Base-by-base conservation (phyloP, 768 basidiomycete species). In the Lactifluus hygrophoroides region DNA sequence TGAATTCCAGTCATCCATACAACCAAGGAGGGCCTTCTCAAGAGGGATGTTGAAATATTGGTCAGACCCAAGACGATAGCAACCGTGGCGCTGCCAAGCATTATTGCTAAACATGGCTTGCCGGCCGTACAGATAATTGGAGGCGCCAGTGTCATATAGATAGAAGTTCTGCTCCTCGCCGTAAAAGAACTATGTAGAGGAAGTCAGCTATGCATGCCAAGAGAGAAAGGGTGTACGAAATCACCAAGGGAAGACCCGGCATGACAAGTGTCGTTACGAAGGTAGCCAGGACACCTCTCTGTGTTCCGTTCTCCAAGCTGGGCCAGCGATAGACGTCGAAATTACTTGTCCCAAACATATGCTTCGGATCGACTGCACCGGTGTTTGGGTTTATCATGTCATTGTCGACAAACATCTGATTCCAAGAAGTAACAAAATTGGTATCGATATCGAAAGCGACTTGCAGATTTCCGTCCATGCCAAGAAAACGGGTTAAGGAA, bases 311-410 rank as follows among this genome's bases (percentile, higher is more conserved):
- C 66, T 86, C 82, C 65, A 96, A 69, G 72, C 87, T 84, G 3
- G 90, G 91, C 94, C 93, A 96, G 56, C 94, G 80, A 78, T 88
- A 96, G 10, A 96, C 81, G 76, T 95, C 94, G 74, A 94, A 94
- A 68, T 95, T 94, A 68, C 87, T 88, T n/a, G 85, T 85, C 40
- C 94, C 94, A 67, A 78, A 93, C 87, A 94, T 83, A 72, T 96
- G 94, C 61, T 79, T 77, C 3, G 93, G 93, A 68, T 96, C 93
- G 43, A 92, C 72, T 7, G 65, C 3, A 55, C 83, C 83, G 0
- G 76, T 84, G 45, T 74, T 70, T 3, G 86, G 72, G 68, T 95
- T 94, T 51, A 95, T 60, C 65, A 95, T 85, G 66, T 96, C 94
- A 67, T 95, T 85, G 70, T 82, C 79, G 66, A 90, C 83, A 66